Evolutionary conservation across 2,329 filamentous ascomycete genomes (phyloP), one percentile per base, ranked within the genome.

Genomic region (Beauveria scarabaeidicola): DNA sequence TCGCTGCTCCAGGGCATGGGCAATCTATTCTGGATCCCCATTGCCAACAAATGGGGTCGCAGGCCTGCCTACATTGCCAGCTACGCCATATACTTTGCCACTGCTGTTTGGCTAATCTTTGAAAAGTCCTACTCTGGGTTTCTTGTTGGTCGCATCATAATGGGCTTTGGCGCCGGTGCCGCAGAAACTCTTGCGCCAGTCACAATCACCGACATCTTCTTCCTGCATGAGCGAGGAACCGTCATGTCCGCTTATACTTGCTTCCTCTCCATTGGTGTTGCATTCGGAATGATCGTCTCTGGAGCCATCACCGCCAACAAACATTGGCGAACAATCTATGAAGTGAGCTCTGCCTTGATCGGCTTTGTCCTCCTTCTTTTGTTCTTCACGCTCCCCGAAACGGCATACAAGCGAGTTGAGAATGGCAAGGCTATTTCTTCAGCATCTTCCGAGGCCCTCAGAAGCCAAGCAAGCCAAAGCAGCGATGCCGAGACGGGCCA

Each of bases 351-450:
- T 3, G 80, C 74, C n/a, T 66, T 84, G 13, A 73, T 84, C 50
- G 80, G 77, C 13, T 63, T 72, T 9, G 70, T 78, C 25, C 75
- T 79, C 1, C 55, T 82, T 1, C 63, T 83, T 2, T 74, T 78
- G 8, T 69, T 80, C 64, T 76, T 84, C 60, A 78, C 78, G 6
- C 79, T 84, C 55, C 81, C 81, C 0, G 81, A 84, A 66, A 84
- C 81, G 0, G 75, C 75, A 9, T 84, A 75, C 65, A 68, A 66
- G 47, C 72, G 78, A 61, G 64, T 55, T 65, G 19, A 63, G 62
- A 44, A 32, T 10, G 53, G 61, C 51, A 61, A 64, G 48, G 44
- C 58, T 15, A 52, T 62, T 38, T 60, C 59, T 32, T 52, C 52
- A 8, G 47, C 55, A 19, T 66, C 61, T 25, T 61, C 60, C 1